Evolutionary conservation across 768 basidiomycete species (phyloP), one percentile per base, ranked within the genome.

Genomic region (Daedaleopsis nitida): DNA sequence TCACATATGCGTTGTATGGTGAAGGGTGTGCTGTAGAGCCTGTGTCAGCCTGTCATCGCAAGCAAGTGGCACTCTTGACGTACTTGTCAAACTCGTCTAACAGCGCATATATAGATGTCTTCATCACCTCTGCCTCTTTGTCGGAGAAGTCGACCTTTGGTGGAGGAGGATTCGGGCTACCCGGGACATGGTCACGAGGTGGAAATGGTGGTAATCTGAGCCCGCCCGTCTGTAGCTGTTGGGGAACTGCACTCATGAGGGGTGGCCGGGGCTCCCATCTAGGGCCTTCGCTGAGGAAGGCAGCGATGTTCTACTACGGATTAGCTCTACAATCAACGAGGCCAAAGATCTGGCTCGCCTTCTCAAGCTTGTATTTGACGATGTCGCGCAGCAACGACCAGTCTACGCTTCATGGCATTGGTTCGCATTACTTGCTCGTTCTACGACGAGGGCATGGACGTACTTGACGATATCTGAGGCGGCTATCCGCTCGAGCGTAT

Each of bases 1-100:
- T 96, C 94, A 70, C 91, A 92, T 13, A 95, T 77, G 47, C 94
- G 86, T 74, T 96, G 94, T 57, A 96, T 89, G 10, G 94, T 95
- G 72, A 96, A 96, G 2, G 94, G 94, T 0, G 90, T 52, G 24
- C 48, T 57, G n/a, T 54, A 11, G 47, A 39, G 49, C 53, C 55
- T 51, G 6, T 21, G 32, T 24, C 32, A 68, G 56, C 66, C 34
- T 54, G 58, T 7, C 50, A 53, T 23, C 17, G 45, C 57, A 43
- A 50, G 5, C 21, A 52, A 47, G 37, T 32, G 44, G 34, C 13
- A 21, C 27, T 16, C 12, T 12, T 52, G 21, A 13, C 85, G 51
- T 66, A 92, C 92, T 81, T 81, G 45, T 92, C 89, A 63, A 94
- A 92, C 39, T 83, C 83, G 65, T 92, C 84, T 27, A 95, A 73